A percentile compares a stretch with the other conserved stretches of the same genome.
Conservation (phyloP, 2,329 filamentous ascomycete species). For the Venturia oleaginea region DNA sequence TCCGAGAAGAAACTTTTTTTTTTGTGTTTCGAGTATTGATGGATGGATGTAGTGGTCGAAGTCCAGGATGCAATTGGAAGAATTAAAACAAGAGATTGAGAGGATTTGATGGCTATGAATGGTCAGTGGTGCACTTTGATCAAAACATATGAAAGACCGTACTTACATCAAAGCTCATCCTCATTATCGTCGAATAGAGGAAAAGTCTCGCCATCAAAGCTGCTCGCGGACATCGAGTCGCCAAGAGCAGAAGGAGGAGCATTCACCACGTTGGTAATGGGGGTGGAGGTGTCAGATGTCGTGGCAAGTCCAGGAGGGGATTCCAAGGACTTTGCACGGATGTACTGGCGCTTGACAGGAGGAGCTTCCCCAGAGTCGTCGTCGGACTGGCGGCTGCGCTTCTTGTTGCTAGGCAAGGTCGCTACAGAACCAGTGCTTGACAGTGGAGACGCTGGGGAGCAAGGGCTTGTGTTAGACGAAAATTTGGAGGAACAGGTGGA, state of each 20-base stretch:
- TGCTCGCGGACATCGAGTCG: too few relatives aligned
- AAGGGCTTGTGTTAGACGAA: background rate
- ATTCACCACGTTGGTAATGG: background rate
- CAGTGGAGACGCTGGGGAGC: background rate
- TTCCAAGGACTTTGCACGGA: background rate
- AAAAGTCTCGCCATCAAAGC: too few relatives aligned
- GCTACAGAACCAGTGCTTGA: background rate
- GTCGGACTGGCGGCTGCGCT: background rate
- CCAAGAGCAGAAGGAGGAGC: background rate
- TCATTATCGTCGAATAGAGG: background rate
- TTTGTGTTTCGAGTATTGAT: too few relatives aligned
- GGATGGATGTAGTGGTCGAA: too few relatives aligned
- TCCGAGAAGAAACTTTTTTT: too few relatives aligned
- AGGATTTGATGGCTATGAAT: background rate
- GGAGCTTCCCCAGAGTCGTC: background rate
- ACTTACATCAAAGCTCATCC: constrained; percentile 1
- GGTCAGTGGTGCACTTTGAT: background rate
- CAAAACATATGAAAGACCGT: background rate
- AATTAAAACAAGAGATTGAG: background rate
- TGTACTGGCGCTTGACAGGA: background rate
- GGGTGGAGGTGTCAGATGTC: background rate
- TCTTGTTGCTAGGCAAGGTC: background rate
- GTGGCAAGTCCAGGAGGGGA: background rate
- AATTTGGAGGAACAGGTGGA: background rate
- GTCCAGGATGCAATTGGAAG: too few relatives aligned